phyloP scores from a whole-genome alignment of 768 basidiomycete genomes.

The Amanita inopinata region DNA sequence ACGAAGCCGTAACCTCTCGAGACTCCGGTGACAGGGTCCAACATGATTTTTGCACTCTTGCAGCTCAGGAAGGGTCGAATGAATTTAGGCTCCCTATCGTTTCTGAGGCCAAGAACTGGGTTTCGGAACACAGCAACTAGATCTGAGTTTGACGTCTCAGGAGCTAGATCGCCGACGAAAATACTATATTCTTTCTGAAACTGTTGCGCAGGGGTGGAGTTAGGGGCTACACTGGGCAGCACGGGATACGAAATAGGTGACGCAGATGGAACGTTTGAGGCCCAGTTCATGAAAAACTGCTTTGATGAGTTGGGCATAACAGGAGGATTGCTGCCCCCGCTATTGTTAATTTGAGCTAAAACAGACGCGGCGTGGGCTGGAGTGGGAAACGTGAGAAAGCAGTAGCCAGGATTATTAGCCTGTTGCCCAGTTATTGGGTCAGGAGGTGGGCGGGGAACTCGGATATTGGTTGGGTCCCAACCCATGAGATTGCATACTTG shows the following conservation, averaged over 20 bases:
- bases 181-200: conserved; percentile 86
- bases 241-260: conserved; percentile 24
- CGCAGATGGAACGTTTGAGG: conserved; percentile 29
- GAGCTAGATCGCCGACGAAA: conserved; percentile 89
- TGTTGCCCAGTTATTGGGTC: conserved; percentile 52
- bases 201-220: conserved; percentile 33
- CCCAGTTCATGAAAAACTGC: conserved; percentile 80
- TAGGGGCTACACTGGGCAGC: conserved; percentile 12
- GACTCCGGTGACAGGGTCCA: conserved; percentile 82
- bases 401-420: conserved; percentile 80
- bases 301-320: conserved; percentile 84
- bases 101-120: conserved; percentile 75
- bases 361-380: conserved; percentile 60
- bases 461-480: conserved; percentile 72
- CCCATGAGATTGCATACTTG: conserved; percentile 81
- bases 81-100: conserved; percentile 81
- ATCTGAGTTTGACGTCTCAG: conserved; percentile 92
- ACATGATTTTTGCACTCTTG: conserved; percentile 94
- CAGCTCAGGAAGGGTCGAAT: conserved; percentile 85
- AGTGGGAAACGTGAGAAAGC: conserved; percentile 79
- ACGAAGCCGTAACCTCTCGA: conserved; percentile 92
- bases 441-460: conserved; percentile 55
- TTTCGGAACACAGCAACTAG: conserved; percentile 90
- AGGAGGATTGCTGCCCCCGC: conserved; percentile 29
- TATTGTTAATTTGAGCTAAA: conserved; percentile 52